Conservation (phyloP, 2,329 filamentous ascomycete genomes). For the Botrytis squamosa region DNA sequence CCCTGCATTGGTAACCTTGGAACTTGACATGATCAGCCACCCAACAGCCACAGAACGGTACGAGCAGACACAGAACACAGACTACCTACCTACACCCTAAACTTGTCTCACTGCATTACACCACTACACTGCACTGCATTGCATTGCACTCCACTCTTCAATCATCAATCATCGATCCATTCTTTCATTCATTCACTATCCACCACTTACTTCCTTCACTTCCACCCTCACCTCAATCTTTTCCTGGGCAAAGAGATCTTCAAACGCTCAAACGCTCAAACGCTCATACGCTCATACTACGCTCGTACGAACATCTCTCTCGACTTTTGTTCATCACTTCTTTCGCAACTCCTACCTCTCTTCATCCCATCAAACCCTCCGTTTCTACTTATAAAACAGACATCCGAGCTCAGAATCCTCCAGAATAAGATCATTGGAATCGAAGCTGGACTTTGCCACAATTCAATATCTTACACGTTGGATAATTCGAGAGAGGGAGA, state of each 20-base stretch:
- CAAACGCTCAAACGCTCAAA: not conserved
- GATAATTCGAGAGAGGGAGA: not conserved
- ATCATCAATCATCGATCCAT: not conserved
- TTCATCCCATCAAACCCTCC: not conserved
- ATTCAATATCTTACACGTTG: not conserved
- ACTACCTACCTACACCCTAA: not conserved
- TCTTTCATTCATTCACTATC: not conserved
- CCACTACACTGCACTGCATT: not conserved
- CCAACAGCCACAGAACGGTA: slow-evolving; percentile 7
- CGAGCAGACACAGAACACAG: not conserved
- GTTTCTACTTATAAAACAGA: not conserved
- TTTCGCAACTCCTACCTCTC: not conserved
- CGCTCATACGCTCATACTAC: not conserved
- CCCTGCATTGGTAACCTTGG: not conserved
- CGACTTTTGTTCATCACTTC: not conserved
- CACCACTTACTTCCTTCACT: not conserved
- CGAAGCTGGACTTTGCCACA: not conserved
- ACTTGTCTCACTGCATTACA: slow-evolving; percentile 3
- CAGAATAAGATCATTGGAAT: not conserved
- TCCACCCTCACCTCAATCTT: not conserved
- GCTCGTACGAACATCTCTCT: not conserved
- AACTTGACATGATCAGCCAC: not conserved
- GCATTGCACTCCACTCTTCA: not conserved
- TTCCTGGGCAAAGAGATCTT: not conserved
- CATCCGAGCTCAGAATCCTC: slow-evolving; percentile 1